Evolutionary conservation across 2,329 filamentous ascomycete genomes (phyloP), one percentile per base, ranked within the genome.

Genomic region (Curvularia sp.): DNA sequence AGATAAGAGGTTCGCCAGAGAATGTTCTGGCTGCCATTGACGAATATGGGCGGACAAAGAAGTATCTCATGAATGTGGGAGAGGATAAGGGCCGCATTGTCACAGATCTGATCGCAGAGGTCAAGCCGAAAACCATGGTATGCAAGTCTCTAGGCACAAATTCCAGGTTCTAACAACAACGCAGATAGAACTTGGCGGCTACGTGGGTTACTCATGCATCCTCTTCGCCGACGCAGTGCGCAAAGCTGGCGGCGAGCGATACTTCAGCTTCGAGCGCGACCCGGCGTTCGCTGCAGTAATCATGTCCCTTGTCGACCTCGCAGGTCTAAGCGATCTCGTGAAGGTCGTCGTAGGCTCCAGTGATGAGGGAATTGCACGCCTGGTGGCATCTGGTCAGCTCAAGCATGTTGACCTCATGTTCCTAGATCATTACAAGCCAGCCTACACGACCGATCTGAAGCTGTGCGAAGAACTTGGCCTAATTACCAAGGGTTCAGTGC

Each of bases 41-140:
- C 69, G 85, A 89, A 51, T 94, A 83, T 74, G 86, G 80, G 12
- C 78, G 84, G 42, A 87, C 84, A 2, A 82, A 85, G 60, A 90
- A 88, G 72, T 90, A 89, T 62, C 83, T 94, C 50, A 94, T 94
- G 88, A 94, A 93, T 64, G 86, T 95, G 1, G 91, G 91, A 39
- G 83, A 87, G 65, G 82, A 87, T 69, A 95, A 95, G 77, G 90
- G 89, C 46, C 83, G 82, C 61, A 88, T 92, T 52, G 86, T 94
- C 1, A 83, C 83, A 8, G 82, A 89, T 28, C 75, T 93, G 38
- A 93, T 95, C 58, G 80, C 80, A 19, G 80, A 89, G 61, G 79
- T 83, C 47, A 90, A 89, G 72, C 90, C 90, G 0, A 75, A 85
- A 53, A 82, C 82, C 2, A 91, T 93, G 86, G 85, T 85, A 72